Evolutionary conservation across 2,329 filamentous ascomycete species (phyloP).

Genomic region (Leptographium lundbergii): DNA sequence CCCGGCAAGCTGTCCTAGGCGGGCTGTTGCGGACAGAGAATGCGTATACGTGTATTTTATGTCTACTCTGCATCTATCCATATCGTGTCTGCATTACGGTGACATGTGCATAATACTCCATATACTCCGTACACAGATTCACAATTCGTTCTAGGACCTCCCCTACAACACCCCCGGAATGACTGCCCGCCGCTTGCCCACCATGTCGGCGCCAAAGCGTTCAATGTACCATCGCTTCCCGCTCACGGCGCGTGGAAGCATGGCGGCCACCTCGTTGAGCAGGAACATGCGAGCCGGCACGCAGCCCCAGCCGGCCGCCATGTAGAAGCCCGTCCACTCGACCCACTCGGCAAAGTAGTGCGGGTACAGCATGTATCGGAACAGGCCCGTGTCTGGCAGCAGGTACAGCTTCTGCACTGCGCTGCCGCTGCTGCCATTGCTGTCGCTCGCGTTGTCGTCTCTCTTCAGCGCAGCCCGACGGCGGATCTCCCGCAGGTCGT

Average conservation of each 20-base stretch:
- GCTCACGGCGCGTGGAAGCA: slow-evolving; percentile 74
- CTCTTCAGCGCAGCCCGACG: slow-evolving; percentile 33
- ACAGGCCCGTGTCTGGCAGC: slow-evolving; percentile 73
- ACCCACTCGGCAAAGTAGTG: slow-evolving; percentile 97
- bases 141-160: not conserved
- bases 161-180: slow-evolving; percentile 35
- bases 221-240: slow-evolving; percentile 79
- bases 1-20: slow-evolving; percentile 55
- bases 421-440: slow-evolving; percentile 2
- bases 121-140: no score
- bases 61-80: not conserved
- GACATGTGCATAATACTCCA: no score
- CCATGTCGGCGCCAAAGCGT: slow-evolving; percentile 74
- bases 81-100: no score
- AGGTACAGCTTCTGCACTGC: slow-evolving; percentile 70
- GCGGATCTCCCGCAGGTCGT: slow-evolving; percentile 77
- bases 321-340: slow-evolving; percentile 85
- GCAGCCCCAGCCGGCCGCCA: slow-evolving; percentile 55
- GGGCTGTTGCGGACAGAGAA: not conserved
- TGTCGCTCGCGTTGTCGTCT: not conserved
- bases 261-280: slow-evolving; percentile 76
- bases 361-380: slow-evolving; percentile 71
- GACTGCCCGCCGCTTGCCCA: slow-evolving; percentile 63
- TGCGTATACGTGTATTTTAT: not conserved
- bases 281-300: slow-evolving; percentile 70